Conservation (phyloP, 139 green algal species). For the Haematococcus lacustris region DNA sequence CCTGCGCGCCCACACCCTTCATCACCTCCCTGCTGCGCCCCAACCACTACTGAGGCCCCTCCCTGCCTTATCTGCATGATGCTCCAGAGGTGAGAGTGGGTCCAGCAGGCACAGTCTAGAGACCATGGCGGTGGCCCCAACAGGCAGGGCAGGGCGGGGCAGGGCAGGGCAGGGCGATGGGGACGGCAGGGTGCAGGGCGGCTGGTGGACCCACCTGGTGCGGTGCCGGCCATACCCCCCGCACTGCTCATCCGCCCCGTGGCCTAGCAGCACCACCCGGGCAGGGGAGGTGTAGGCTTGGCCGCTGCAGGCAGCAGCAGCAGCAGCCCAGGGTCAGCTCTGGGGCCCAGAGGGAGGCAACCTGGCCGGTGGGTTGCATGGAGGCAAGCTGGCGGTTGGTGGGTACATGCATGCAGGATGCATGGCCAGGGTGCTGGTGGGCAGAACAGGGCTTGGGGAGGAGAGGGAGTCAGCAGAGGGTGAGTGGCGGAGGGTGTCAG, state of each 20-base stretch:
- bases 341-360: not conserved
- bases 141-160: too few species aligned
- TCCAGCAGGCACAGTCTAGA: too few species aligned
- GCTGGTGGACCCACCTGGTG: constrained; percentile 63
- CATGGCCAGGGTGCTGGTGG: not conserved
- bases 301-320: not conserved
- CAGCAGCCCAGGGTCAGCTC: not conserved
- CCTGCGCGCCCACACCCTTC: too few species aligned
- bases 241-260: constrained; percentile 92
- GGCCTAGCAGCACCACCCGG: constrained; percentile 77
- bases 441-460: not conserved
- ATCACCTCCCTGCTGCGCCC: too few species aligned
- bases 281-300: constrained; percentile 47
- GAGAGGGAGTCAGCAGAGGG: too few species aligned
- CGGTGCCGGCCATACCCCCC: constrained; percentile 87
- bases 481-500: too few species aligned
- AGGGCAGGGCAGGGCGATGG: too few species aligned
- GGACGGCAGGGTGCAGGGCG: not conserved
- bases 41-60: too few species aligned
- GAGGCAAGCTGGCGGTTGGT: constrained; percentile 2
- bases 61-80: too few species aligned
- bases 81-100: too few species aligned
- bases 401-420: too few species aligned
- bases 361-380: constrained; percentile 4
- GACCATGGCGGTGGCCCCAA: too few species aligned